phyloP scores from a whole-genome alignment of 768 basidiomycete genomes.

The Pisolithus marmoratus region DNA sequence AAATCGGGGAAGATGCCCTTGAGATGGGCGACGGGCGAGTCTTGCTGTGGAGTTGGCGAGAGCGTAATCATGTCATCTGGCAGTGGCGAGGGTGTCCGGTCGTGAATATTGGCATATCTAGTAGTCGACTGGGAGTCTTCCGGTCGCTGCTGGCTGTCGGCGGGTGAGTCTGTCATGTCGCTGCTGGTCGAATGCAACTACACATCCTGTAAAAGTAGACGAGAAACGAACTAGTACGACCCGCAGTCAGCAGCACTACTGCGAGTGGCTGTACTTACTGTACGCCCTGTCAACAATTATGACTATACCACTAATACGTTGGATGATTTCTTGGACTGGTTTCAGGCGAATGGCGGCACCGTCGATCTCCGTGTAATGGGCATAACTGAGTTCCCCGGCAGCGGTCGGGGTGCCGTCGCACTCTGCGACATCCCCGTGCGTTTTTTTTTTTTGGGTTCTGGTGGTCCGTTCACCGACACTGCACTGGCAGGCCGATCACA shows the following conservation, averaged over 20 bases:
- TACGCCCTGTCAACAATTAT: no score
- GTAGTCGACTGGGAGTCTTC: no score
- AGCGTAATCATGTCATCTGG: slow-evolving; percentile 5
- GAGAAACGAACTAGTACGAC: no score
- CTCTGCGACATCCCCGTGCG: slow-evolving; percentile 66
- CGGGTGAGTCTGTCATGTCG: no score
- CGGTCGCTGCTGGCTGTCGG: no score
- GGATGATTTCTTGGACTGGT: slow-evolving; percentile 52
- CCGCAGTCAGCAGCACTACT: not conserved
- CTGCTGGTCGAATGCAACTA: no score
- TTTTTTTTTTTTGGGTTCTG: not conserved
- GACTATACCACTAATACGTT: slow-evolving; percentile 4
- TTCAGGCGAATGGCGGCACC: slow-evolving; percentile 42
- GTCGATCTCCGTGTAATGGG: slow-evolving; percentile 45
- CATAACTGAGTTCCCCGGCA: slow-evolving; percentile 41
- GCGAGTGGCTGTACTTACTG: not conserved
- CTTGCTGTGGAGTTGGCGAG: slow-evolving; percentile 11
- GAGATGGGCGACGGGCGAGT: slow-evolving; percentile 51
- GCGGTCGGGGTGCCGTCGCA: slow-evolving; percentile 74
- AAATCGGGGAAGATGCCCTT: slow-evolving; percentile 77
- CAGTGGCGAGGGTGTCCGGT: not conserved
- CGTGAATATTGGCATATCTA: no score
- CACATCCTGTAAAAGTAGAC: no score
- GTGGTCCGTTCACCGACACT: no score
- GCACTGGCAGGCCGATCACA: slow-evolving; percentile 54